Evolutionary conservation across 176 grass and related monocot genomes (phyloP), one percentile per base, ranked within the genome.

Genomic region (Juncus inflexus): DNA sequence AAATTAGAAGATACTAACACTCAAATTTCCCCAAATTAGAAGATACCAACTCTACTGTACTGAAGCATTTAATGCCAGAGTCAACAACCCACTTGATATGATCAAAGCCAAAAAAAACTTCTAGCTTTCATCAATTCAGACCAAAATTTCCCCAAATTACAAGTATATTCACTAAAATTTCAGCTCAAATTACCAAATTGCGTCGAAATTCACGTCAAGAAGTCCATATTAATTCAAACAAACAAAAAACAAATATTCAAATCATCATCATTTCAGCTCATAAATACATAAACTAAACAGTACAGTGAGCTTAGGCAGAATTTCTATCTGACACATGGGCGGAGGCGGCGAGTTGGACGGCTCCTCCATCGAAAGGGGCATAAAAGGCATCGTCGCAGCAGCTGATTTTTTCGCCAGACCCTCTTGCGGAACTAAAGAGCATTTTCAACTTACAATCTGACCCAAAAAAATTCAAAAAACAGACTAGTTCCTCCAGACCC

Each of bases 231-330:
- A 52, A 64, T 61, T 55, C 8, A 35, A 70, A 40, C 4, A 52
- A 81, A 79, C n/a, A 42, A 60, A 38, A 65, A 78, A 12, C 3
- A 72, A 67, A 79, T 60, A 28, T 28, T 28, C 19, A 28, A 28
- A 28, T 28, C n/a, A 55, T 41, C 15, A 86, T 74, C 52, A 72
- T 55, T 80, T 9, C 6, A 15, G 12, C 55, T 75, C 6, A 54
- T 52, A 62, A 37, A 53, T 9, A 37, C 49, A 43, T 10, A 15
- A 63, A 37, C 70, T 7, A 52, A 50, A 66, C 11, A 74, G 59
- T 80, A 95, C 91, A 75, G 76, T 85, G 76, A 95, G 87, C 65
- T 85, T 89, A 72, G 76, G 64, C 8, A 84, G 58, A 39, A 72
- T 35, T 56, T 87, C 83, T 0, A 64, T 81, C 51, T 74, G 79